Percentiles rank a stretch among this genome's conserved stretches.
Conservation (phyloP, 768 basidiomycete species). For the Obba rivulosa region DNA sequence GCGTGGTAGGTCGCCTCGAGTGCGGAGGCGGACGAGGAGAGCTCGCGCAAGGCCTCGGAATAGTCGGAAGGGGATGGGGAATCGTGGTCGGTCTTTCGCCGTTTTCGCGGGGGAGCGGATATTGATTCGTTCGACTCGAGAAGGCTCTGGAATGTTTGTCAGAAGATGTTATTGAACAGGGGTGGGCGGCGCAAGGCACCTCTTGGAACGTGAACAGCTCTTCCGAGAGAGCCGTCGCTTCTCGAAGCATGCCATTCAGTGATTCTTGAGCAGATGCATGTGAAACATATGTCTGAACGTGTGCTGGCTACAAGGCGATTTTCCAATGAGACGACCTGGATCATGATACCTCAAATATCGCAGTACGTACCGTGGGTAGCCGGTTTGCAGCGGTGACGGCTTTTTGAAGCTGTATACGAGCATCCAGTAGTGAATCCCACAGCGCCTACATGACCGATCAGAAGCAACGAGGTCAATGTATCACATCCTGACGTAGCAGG, state of each 20-base stretch:
- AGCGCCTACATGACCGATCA: slow-evolving; percentile 43
- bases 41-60: slow-evolving; percentile 36
- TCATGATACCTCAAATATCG: not conserved
- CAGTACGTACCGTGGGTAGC: slow-evolving; percentile 53
- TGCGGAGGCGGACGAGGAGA: slow-evolving; percentile 25
- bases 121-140: slow-evolving; percentile 40
- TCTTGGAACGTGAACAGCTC: slow-evolving; percentile 68
- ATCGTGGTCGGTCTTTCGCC: slow-evolving; percentile 37
- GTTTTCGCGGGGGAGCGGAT: slow-evolving; percentile 51
- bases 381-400: slow-evolving; percentile 57
- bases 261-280: slow-evolving; percentile 38
- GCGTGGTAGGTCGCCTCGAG: slow-evolving; percentile 52
- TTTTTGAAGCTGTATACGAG: slow-evolving; percentile 91
- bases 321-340: slow-evolving; percentile 20
- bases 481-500: not conserved
- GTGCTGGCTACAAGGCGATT: slow-evolving; percentile 28
- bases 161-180: slow-evolving; percentile 1
- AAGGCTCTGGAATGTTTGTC: slow-evolving; percentile 15
- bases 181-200: slow-evolving; percentile 32
- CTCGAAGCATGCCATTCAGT: slow-evolving; percentile 49
- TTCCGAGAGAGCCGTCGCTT: slow-evolving; percentile 56
- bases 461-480: slow-evolving; percentile 1
- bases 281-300: slow-evolving; percentile 22
- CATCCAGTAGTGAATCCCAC: slow-evolving; percentile 85
- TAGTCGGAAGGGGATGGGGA: slow-evolving; percentile 33